Percentiles rank a stretch among this genome's conserved stretches.
phyloP scores from a whole-genome alignment of 2,329 filamentous ascomycete species.

The Exophiala spinifera region DNA sequence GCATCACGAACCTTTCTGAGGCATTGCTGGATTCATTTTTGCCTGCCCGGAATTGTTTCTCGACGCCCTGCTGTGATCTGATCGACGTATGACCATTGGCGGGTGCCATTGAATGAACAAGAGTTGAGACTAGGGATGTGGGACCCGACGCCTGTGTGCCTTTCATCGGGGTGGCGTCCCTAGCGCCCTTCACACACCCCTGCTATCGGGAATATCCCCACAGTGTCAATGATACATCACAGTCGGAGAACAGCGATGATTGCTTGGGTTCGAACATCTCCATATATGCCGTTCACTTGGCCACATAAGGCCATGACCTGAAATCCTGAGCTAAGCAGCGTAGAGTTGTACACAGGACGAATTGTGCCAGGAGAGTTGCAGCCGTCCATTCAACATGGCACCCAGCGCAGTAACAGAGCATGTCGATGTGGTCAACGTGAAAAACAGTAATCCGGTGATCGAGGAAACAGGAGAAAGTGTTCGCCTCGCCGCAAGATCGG shows the following conservation, averaged over 20 bases:
- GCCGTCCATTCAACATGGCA: not conserved
- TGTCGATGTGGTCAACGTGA: not conserved
- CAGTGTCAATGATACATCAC: not conserved
- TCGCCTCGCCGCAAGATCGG: conserved; percentile 21
- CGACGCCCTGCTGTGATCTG: not conserved
- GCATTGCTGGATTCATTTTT: not conserved
- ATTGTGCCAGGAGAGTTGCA: not conserved
- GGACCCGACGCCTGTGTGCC: not conserved
- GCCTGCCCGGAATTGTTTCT: too few relatives aligned
- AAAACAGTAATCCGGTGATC: not conserved
- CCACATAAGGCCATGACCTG: too few relatives aligned
- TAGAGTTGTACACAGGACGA: too few relatives aligned
- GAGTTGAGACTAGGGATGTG: not conserved
- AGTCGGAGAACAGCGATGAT: not conserved
- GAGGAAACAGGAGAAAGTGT: conserved; percentile 19
- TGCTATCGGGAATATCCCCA: not conserved
- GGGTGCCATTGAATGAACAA: not conserved
- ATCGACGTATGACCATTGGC: not conserved
- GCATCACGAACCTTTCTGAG: not conserved
- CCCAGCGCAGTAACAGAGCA: not conserved
- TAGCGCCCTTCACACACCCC: not conserved
- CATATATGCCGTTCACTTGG: too few relatives aligned
- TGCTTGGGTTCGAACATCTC: not conserved
- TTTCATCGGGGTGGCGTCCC: conserved; percentile 1
- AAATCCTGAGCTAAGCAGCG: too few relatives aligned